Evolutionary conservation across 2,329 filamentous ascomycete genomes (phyloP), one percentile per base, ranked within the genome.

Genomic region (Ceratocystiopsis sp.): DNA sequence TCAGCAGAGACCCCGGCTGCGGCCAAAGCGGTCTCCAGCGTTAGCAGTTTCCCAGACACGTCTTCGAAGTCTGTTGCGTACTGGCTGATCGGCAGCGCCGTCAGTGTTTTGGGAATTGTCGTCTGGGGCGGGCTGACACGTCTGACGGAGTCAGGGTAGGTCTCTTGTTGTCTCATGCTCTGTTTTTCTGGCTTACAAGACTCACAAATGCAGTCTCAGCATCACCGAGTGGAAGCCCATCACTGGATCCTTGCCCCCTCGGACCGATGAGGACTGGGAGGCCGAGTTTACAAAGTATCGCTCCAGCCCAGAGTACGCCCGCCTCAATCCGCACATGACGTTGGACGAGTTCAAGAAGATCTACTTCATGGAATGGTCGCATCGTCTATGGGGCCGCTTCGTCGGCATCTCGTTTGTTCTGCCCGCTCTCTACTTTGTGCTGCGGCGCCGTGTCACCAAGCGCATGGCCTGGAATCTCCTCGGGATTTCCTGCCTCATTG

Each of bases 211-310:
- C 51, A 93, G 89, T 38, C 71, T 98, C 51, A 95, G 87, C 59
- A 98, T 98, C 54, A 98, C 91, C 49, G 91, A 98, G 82, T 98
- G 91, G 91, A 80, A 79, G 52, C 91, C 91, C 41, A 87, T 98
- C 37, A 96, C 91, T 11, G 91, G 91, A 52, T 87, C 86, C 15
- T 66, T 93, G 35, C 87, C 86, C 34, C 91, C 91, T 35, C 73
- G 83, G 61, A 82, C 75, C 54, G 63, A 71, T 19, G 77, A 71
- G 46, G 83, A 89, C 57, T 98, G 91, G 91, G 80, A 94, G 53
- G 77, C 78, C 50, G 91, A 96, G 56, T 98, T 96, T 64, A 68
- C 78, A 44, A 91, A 93, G 62, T 98, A 98, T 68, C 80, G 81
- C 51, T 75, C 81, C 37, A 94, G 86, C 17, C 91, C 91, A 48